A percentile compares a stretch with the other conserved stretches of the same genome.
Evolutionary conservation across 345 rosid species (phyloP).

Genomic region (Aquilaria yunnanensis): DNA sequence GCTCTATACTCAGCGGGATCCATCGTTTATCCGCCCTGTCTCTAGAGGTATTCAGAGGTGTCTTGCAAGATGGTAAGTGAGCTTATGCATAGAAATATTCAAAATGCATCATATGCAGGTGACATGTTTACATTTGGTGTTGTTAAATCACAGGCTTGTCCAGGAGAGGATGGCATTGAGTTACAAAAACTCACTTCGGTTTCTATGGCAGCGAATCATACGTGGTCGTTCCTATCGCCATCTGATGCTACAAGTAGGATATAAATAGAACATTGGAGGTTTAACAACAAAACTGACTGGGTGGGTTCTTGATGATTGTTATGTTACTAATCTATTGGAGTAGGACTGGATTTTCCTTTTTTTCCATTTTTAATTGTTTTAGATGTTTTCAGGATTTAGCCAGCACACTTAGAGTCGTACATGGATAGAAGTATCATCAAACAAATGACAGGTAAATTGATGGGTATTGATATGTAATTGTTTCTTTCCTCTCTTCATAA

Average conservation of each 20-base stretch:
- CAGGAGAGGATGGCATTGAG: slow-evolving; percentile 63
- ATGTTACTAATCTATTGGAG: too few relatives aligned
- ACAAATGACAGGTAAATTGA: too few relatives aligned
- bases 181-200: slow-evolving; percentile 34
- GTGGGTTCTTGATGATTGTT: too few relatives aligned
- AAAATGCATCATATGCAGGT: neutral
- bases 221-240: slow-evolving; percentile 92
- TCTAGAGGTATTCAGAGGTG: slow-evolving; percentile 84
- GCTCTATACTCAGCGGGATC: slow-evolving; percentile 85
- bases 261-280: slow-evolving; percentile 13
- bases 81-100: slow-evolving; percentile 10
- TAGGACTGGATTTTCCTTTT: too few relatives aligned
- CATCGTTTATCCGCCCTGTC: slow-evolving; percentile 78
- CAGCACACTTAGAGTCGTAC: too few relatives aligned
- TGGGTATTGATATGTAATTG: too few relatives aligned
- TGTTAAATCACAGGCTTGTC: slow-evolving; percentile 59
- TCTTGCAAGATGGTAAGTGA: slow-evolving; percentile 79
- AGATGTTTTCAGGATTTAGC: too few relatives aligned
- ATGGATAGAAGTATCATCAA: too few relatives aligned
- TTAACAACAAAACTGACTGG: slow-evolving; percentile 7
- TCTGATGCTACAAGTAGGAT: slow-evolving; percentile 67
- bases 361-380: too few relatives aligned
- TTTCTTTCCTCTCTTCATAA: too few relatives aligned
- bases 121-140: slow-evolving; percentile 7
- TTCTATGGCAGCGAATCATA: slow-evolving; percentile 63